Percentiles rank a stretch among this genome's conserved stretches.
Conservation (phyloP, 177 flowering plant genomes). For the Tripterygium wilfordii region DNA sequence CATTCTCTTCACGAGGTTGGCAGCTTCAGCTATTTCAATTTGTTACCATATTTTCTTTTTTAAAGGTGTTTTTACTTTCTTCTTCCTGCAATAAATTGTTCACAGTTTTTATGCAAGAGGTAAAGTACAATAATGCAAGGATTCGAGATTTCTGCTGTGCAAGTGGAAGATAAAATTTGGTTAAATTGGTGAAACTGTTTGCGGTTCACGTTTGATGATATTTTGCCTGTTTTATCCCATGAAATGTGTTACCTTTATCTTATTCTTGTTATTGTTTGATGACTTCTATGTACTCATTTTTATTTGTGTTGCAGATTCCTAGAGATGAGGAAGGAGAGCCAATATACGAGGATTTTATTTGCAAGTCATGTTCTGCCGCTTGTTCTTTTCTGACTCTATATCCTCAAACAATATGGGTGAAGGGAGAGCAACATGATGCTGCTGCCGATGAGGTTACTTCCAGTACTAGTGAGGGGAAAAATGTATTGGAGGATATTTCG, state of each 20-base stretch:
- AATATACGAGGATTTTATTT: slow-evolving; percentile 83
- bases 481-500: slow-evolving; percentile 21
- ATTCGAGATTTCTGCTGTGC: no score
- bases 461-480: slow-evolving; percentile 27
- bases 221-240: no score
- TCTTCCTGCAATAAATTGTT: no score
- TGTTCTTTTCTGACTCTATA: slow-evolving; percentile 71
- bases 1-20: slow-evolving; percentile 66
- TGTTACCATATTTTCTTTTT: neutral
- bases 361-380: slow-evolving; percentile 52
- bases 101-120: no score
- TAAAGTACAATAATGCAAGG: no score
- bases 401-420: slow-evolving; percentile 53
- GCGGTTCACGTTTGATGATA: no score
- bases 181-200: no score
- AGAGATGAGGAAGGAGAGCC: slow-evolving; percentile 96
- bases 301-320: slow-evolving; percentile 57
- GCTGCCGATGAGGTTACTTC: no score
- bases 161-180: no score
- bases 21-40: neutral
- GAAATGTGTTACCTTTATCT: no score
- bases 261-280: neutral
- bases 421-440: slow-evolving; percentile 25
- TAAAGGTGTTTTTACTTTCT: no score
- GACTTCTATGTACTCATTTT: neutral